Base-by-base conservation (phyloP, 2,329 filamentous ascomycete genomes). In the Phaeosphaeria sp. region DNA sequence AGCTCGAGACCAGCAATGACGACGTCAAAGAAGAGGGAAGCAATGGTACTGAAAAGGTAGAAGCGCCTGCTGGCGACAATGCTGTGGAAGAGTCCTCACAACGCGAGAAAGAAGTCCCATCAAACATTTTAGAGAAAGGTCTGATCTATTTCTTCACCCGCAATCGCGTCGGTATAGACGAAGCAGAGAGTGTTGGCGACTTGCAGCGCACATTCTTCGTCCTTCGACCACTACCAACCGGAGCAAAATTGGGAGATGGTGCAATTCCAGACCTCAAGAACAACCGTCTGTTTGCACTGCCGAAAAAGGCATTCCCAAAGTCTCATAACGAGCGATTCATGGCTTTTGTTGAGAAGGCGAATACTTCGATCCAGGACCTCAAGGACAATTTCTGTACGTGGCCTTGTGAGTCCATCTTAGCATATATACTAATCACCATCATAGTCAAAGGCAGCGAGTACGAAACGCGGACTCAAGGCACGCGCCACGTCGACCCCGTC, bases 111-210 rank as follows among this genome's bases (percentile, higher is more conserved):
- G 76, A 80, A 1, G 76, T 84, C 41, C 81, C 87, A 1, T 85
- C 84, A 6, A 88, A 81, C 58, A 87, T 96, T 22, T 82, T 96
- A 2, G 93, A 97, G 72, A 96, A 95, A 70, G 93, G 93, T 3
- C 85, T 95, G 66, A 88, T 97, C 65, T 96, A 96, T 81, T 96
- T 96, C 83, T 96, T 96, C 81, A 89, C 90, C 68, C 89, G 93
- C 18, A 87, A 88, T 7, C 88, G 92, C 13, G 91, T 97, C 39
- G 86, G 87, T 50, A 83, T 91, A 23, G 86, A 92, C 4, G 83
- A 91, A 6, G 89, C 92, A 0, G 83, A 89, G 18, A 83, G 84
- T 46, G 82, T 94, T 1, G 78, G 84, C 42, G 92, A 97, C 52
- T 85, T 96, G 49, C 87, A 90, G 43, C 89, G 92, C 49, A 92